These are phyloP conservation scores for Pascua sp. DNA, from an alignment of 1,284 basidiomycete species.

Conservation along the genomic window DNA sequence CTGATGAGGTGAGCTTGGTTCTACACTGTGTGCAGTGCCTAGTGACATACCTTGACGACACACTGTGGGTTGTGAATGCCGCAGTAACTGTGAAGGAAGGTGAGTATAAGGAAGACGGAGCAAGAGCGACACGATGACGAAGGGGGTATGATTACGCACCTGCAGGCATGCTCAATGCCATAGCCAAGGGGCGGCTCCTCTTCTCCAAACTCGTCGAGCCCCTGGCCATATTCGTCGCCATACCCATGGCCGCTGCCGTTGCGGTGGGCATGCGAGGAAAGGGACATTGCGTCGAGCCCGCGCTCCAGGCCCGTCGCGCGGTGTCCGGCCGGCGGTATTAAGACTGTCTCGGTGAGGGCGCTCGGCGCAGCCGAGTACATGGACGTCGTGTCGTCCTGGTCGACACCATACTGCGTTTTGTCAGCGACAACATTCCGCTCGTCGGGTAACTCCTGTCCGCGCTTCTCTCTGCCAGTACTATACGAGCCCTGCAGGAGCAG, in stretches of 20 bases:
- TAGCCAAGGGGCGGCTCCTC: conserved; percentile 76
- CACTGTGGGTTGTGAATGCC: conserved; percentile 97
- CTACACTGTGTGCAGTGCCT: neutral
- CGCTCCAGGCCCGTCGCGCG: conserved; percentile 10
- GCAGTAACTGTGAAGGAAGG: conserved; percentile 69
- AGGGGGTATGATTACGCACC: conserved; percentile 55
- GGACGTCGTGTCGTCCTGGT: conserved; percentile 74
- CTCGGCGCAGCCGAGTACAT: conserved; percentile 53
- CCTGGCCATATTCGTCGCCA: conserved; percentile 65
- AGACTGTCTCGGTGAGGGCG: conserved; percentile 51
- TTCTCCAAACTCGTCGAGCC: conserved; percentile 77
- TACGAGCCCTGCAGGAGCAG: neutral
- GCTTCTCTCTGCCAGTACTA: neutral
- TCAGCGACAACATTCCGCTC: too few species aligned
- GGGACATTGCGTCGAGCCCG: conserved; percentile 21
- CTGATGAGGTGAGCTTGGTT: conserved; percentile 24
- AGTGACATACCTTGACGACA: conserved; percentile 69
- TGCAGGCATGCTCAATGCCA: conserved; percentile 88
- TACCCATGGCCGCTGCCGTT: conserved; percentile 48
- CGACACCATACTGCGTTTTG: conserved; percentile 55
- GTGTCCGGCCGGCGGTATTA: conserved; percentile 6
- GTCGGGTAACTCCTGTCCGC: conserved; percentile 1
- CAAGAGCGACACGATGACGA: neutral
- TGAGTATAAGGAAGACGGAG: neutral
- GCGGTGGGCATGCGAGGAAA: conserved; percentile 11